Conservation (phyloP, 1,284 basidiomycete genomes). For the Ustilago trichophora region DNA sequence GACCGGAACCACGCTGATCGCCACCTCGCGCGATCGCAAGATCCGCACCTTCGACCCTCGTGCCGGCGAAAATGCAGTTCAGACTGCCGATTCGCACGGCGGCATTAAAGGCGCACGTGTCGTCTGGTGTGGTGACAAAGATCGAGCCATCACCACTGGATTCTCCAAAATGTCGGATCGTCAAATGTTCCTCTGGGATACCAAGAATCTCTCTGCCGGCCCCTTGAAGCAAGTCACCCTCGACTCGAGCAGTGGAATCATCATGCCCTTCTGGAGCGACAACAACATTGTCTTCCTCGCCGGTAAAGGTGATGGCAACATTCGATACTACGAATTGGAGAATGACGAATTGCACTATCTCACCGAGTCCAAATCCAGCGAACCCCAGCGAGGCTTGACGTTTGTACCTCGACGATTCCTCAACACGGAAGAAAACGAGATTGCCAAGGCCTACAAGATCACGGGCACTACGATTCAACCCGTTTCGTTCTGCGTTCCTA, state of each 20-base stretch:
- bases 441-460: conserved; percentile 93
- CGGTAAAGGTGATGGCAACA: conserved; percentile 69
- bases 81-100: conserved; percentile 83
- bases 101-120: conserved; percentile 93
- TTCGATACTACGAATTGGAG: conserved; percentile 84
- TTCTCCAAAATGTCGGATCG: conserved; percentile 95
- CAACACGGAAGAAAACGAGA: conserved; percentile 89
- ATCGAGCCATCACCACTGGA: conserved; percentile 86
- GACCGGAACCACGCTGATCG: conserved; percentile 77
- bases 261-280: conserved; percentile 98
- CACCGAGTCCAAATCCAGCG: conserved; percentile 86
- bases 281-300: conserved; percentile 82
- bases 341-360: conserved; percentile 75
- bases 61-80: conserved; percentile 79
- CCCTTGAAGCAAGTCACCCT: conserved; percentile 54
- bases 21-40: conserved; percentile 87
- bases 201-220: conserved; percentile 40
- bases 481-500: conserved; percentile 90
- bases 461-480: conserved; percentile 80
- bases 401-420: conserved; percentile 91
- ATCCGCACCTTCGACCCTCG: conserved; percentile 89
- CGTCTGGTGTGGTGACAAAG: conserved; percentile 87
- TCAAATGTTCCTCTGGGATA: conserved; percentile 76
- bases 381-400: conserved; percentile 94
- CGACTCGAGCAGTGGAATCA: conserved; percentile 75